These are phyloP conservation scores for Phaeoacremonium minimum DNA, from an alignment of 2,329 filamentous ascomycete species.

Conservation along the genomic window DNA sequence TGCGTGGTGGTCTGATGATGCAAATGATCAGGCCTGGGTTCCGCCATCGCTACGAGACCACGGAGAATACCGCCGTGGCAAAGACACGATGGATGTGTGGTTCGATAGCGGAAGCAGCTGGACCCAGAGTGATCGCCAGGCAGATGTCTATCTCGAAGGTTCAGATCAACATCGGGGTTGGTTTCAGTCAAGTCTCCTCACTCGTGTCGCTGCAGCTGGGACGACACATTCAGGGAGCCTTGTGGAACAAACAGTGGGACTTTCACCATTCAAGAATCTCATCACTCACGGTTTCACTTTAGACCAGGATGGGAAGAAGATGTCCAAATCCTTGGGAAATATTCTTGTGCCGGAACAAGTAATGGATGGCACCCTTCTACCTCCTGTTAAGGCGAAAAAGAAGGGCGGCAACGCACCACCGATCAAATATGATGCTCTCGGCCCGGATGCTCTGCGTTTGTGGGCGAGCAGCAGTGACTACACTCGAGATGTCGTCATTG, in stretches of 20 bases:
- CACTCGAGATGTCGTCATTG: constrained; percentile 80
- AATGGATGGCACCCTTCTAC: constrained; percentile 76
- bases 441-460: constrained; percentile 80
- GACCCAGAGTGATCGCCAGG: constrained; percentile 54
- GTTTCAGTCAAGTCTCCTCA: constrained; percentile 96
- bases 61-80: constrained; percentile 66
- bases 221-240: constrained; percentile 27
- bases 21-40: constrained; percentile 75
- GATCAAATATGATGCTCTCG: constrained; percentile 63
- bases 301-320: constrained; percentile 87
- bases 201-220: constrained; percentile 65
- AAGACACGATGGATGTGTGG: constrained; percentile 99
- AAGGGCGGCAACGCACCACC: constrained; percentile 34
- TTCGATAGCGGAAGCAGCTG: constrained; percentile 97
- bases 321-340: constrained; percentile 97
- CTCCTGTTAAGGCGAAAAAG: constrained; percentile 59
- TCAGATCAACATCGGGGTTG: constrained; percentile 95
- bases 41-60: constrained; percentile 53
- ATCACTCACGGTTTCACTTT: constrained; percentile 95
- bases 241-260: constrained; percentile 26
- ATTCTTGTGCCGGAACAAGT: constrained; percentile 77
- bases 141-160: constrained; percentile 90
- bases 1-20: constrained; percentile 86
- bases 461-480: constrained; percentile 94
- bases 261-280: constrained; percentile 77